Conservation (phyloP, 1,284 basidiomycete genomes). For the Trametes versicolor region DNA sequence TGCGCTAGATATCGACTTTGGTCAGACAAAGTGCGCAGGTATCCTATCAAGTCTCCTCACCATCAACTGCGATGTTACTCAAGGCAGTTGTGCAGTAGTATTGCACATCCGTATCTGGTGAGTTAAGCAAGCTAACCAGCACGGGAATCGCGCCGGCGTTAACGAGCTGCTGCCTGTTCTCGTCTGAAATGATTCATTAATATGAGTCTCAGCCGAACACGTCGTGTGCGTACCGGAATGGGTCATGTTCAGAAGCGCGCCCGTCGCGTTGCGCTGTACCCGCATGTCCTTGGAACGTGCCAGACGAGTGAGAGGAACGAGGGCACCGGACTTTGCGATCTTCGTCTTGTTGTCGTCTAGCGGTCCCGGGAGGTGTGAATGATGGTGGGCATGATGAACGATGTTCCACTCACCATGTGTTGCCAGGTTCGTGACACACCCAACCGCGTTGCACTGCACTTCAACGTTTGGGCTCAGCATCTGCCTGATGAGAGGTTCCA, state of each 20-base stretch:
- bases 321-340: constrained; percentile 98
- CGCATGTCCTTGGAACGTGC: constrained; percentile 99
- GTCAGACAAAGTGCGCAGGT: constrained; percentile 6
- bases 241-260: constrained; percentile 99
- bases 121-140: constrained; percentile 93
- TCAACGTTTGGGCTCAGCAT: constrained; percentile 99
- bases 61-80: constrained; percentile 98
- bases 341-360: constrained; percentile 99
- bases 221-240: constrained; percentile 80
- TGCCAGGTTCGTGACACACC: constrained; percentile 98
- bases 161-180: constrained; percentile 98
- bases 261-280: constrained; percentile 98
- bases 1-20: constrained; percentile 48
- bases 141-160: constrained; percentile 99
- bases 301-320: constrained; percentile 95
- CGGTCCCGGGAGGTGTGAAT: constrained; percentile 11
- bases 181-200: constrained; percentile 64
- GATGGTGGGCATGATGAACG: neutral
- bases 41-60: constrained; percentile 50
- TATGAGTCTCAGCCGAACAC: constrained; percentile 20
- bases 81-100: constrained; percentile 99
- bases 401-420: constrained; percentile 82
- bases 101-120: constrained; percentile 98
- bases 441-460: constrained; percentile 99
- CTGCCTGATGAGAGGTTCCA: constrained; percentile 98